phyloP scores from a whole-genome alignment of 2,329 filamentous ascomycete genomes.

The Epicoccum nigrum region DNA sequence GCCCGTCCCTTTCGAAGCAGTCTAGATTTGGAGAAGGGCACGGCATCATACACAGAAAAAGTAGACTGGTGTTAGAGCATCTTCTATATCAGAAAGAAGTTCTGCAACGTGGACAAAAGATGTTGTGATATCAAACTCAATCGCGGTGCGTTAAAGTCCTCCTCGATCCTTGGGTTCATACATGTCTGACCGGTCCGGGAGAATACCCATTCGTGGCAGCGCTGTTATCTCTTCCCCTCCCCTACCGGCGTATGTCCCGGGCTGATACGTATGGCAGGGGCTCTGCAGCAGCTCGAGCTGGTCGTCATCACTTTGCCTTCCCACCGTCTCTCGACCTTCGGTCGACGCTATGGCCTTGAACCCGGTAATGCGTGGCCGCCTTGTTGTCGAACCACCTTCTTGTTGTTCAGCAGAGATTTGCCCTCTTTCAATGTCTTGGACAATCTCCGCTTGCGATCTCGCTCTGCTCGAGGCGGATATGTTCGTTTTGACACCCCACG shows the following conservation, averaged over 20 bases:
- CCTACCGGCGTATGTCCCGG: not conserved
- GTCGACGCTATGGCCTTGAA: not conserved
- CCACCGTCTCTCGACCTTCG: not conserved
- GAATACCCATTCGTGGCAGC: not conserved
- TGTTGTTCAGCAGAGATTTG: not conserved
- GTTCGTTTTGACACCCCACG: not conserved
- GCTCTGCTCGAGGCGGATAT: not conserved
- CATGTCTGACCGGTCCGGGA: not conserved
- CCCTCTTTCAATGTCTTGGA: not conserved
- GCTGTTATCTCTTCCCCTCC: not conserved
- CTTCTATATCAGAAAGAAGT: too few species aligned
- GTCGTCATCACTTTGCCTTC: constrained; percentile 1
- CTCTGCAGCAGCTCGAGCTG: constrained; percentile 3
- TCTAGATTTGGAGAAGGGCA: too few species aligned
- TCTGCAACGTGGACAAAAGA: too few species aligned
- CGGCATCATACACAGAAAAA: too few species aligned
- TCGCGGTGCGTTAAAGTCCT: too few species aligned
- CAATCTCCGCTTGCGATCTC: not conserved
- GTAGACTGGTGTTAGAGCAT: too few species aligned
- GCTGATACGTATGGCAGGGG: not conserved
- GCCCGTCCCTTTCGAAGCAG: too few species aligned
- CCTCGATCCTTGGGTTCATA: not conserved
- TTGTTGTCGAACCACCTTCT: not conserved
- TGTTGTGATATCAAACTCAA: too few species aligned
- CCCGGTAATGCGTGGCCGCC: not conserved